Evolutionary conservation across 192 early-diverging fungal genomes (phyloP).

Genomic region (Phlyctochytrium planicorne): DNA sequence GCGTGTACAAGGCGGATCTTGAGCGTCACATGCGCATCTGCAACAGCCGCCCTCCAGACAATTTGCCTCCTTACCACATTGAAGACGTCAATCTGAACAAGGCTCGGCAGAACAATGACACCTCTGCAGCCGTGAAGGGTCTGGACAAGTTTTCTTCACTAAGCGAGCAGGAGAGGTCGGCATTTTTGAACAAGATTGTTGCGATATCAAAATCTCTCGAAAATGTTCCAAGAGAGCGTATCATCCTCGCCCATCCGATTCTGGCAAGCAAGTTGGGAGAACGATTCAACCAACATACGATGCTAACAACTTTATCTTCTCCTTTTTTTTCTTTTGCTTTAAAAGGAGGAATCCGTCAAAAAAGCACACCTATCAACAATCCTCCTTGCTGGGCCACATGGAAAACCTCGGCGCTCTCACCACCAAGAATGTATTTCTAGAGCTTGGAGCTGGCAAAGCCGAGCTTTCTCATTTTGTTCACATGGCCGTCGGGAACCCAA

Average conservation of each 20-base stretch:
- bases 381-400: slow-evolving; percentile 84
- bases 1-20: background rate
- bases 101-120: too few relatives aligned
- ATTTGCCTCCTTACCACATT: background rate
- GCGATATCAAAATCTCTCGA: background rate
- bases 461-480: slow-evolving; percentile 51
- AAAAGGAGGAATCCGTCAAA: background rate
- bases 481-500: slow-evolving; percentile 39
- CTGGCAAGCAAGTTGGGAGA: too few relatives aligned
- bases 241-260: too few relatives aligned
- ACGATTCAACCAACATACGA: background rate
- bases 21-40: background rate
- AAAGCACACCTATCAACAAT: slow-evolving; percentile 63
- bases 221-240: too few relatives aligned
- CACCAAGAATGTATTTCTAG: slow-evolving; percentile 60
- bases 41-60: background rate
- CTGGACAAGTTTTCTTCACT: background rate
- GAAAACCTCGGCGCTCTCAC: slow-evolving; percentile 55
- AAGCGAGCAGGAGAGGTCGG: background rate
- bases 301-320: background rate
- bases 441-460: slow-evolving; percentile 75
- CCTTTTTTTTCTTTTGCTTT: too few relatives aligned
- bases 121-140: too few relatives aligned
- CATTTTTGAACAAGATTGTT: background rate
- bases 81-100: background rate